Base-by-base conservation (phyloP, 2,329 filamentous ascomycete species). In the Sporothrix inflata region DNA sequence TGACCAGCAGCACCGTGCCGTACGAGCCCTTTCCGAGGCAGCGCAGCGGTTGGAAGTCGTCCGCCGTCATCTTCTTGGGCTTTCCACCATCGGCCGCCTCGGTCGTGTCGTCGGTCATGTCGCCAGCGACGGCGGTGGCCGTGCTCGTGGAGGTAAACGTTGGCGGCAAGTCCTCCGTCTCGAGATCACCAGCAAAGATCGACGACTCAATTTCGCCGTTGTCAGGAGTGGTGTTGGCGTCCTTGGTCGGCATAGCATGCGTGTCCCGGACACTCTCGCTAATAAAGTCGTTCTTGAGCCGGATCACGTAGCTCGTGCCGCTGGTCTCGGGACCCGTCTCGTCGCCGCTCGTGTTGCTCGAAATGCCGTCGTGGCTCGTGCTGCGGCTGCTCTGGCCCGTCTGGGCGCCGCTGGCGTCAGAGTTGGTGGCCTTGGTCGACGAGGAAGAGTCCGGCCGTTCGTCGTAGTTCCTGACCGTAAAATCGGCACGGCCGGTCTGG, bases 11-110 rank as follows among this genome's bases (percentile, higher is more conserved):
- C 12, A 99, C 97, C 0, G 95, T 99, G 47, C 96, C 96, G 79
- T 96, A 99, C 16, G 96, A 94, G 66, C 96, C 96, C 80, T 98
- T 98, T 72, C 97, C 97, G 27, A 99, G 90, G 81, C 95, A 98
- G 67, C 93, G 92, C 68, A 99, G 84, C 12, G 92, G 90, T 78
- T 97, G 92, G 79, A 99, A 99, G 80, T 99, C 96, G 12, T 91
- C 89, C 1, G 94, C 91, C 9, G 91, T 92, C 92, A 98, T 98
- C 84, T 99, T 98, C 75, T 92, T 89, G 74, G 85, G 79, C 77
- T 85, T 76, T 87, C 81, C 71, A 89, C 40, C 24, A 24, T 40
- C 55, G 27, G 3, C 78, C 6, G 83, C 82, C 55, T 38, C 30
- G 66, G 60, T 21, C 8, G 27, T 38, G 45, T 60, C 55, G 60